These are phyloP conservation scores for Baeospora myosura DNA, from an alignment of 1,284 basidiomycete genomes.

Conservation along the genomic window DNA sequence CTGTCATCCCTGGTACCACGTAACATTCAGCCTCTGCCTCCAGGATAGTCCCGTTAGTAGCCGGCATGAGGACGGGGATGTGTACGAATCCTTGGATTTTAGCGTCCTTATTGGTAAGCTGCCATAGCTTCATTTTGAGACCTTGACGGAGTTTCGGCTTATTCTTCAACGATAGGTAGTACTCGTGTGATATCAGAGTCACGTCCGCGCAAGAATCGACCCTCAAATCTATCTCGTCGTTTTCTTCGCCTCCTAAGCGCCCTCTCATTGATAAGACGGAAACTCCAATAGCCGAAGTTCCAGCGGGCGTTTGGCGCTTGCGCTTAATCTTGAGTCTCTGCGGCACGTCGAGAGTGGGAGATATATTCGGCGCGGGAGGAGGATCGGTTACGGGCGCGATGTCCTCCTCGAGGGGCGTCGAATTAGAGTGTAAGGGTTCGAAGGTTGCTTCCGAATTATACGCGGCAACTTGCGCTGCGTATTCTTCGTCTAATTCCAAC, in stretches of 20 bases:
- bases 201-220: slow-evolving; percentile 14
- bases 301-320: no score
- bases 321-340: no score
- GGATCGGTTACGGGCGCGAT: no score
- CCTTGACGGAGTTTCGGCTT: slow-evolving; percentile 8
- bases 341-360: no score
- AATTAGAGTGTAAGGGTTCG: no score
- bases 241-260: neutral
- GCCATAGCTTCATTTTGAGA: slow-evolving; percentile 12
- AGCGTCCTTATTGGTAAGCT: slow-evolving; percentile 11
- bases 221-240: neutral
- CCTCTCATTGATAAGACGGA: neutral
- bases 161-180: slow-evolving; percentile 2
- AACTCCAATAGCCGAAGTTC: neutral
- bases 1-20: slow-evolving; percentile 20
- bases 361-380: no score
- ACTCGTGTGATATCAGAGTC: slow-evolving; percentile 12
- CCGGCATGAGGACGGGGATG: slow-evolving; percentile 1
- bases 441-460: no score
- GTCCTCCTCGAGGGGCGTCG: no score
- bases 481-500: no score
- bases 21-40: slow-evolving; percentile 19
- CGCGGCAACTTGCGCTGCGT: no score
- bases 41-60: slow-evolving; percentile 8
- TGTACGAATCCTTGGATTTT: slow-evolving; percentile 12